A percentile compares a stretch with the other conserved stretches of the same genome.
These are phyloP conservation scores for Ustulina deusta DNA, from an alignment of 2,329 filamentous ascomycete species.

Conservation along the genomic window DNA sequence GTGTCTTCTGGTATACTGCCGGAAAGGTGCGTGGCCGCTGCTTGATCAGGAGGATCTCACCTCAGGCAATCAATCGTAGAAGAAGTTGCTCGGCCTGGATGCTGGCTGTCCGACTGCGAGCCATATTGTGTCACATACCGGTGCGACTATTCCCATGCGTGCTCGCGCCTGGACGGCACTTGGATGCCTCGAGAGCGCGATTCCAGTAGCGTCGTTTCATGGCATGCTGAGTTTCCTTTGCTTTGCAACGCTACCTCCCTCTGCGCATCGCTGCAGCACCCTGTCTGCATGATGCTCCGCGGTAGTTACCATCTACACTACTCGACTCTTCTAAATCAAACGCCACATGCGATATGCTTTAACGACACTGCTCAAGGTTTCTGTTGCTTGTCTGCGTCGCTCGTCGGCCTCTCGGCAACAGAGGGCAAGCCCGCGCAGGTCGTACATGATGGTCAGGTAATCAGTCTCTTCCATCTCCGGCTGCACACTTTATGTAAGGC, in stretches of 20 bases:
- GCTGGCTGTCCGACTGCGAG: constrained; percentile 10
- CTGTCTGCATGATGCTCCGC: constrained; percentile 24
- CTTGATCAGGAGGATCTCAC: background rate
- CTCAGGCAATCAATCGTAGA: constrained; percentile 9
- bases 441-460: constrained; percentile 14
- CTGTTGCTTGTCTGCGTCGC: background rate
- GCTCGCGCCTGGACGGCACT: constrained; percentile 22
- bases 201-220: constrained; percentile 2
- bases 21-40: constrained; percentile 5
- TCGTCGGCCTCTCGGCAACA: constrained; percentile 7
- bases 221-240: constrained; percentile 8
- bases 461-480: constrained; percentile 11
- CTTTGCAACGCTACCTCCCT: constrained; percentile 20
- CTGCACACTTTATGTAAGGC: constrained; percentile 14
- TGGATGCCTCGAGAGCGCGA: constrained; percentile 1
- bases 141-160: constrained; percentile 9
- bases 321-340: constrained; percentile 2
- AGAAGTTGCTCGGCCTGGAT: constrained; percentile 13
- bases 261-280: constrained; percentile 16
- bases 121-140: constrained; percentile 9
- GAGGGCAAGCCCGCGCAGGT: background rate
- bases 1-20: constrained; percentile 8
- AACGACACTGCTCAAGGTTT: background rate
- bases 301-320: constrained; percentile 12
- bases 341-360: background rate